Evolutionary conservation across 805 yeast species (phyloP).

Genomic region (Suhomyces kilbournensis): DNA sequence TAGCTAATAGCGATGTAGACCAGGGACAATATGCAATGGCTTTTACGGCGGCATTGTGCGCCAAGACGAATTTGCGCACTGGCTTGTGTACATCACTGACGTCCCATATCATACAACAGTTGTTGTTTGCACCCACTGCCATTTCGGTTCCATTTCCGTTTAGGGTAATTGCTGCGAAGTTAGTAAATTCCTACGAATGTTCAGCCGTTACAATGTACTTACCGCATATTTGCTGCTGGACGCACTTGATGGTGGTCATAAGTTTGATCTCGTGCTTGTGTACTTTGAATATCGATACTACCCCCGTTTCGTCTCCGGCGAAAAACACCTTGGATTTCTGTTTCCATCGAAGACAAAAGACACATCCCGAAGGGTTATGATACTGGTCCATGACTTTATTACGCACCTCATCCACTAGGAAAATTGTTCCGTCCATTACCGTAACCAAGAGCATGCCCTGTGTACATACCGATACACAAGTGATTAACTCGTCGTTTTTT

Average conservation of each 20-base stretch:
- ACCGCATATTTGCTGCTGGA: conserved; percentile 40
- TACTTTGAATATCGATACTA: conserved; percentile 43
- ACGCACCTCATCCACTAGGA: conserved; percentile 41
- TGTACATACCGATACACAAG: conserved; percentile 56
- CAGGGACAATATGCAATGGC: conserved; percentile 92
- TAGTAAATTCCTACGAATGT: not conserved
- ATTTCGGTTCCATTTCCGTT: conserved; percentile 51
- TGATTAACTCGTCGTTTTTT: conserved; percentile 43
- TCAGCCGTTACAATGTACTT: conserved; percentile 9
- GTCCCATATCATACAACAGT: conserved; percentile 77
- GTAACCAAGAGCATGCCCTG: conserved; percentile 52
- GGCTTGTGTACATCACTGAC: conserved; percentile 39
- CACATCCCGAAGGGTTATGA: conserved; percentile 32
- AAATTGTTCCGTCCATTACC: conserved; percentile 53
- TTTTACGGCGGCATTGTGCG: conserved; percentile 83
- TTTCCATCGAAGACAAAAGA: conserved; percentile 61
- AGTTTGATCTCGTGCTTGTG: conserved; percentile 10
- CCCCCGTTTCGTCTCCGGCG: conserved; percentile 67
- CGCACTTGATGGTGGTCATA: conserved; percentile 21
- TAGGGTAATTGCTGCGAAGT: conserved; percentile 52
- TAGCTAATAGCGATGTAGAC: conserved; percentile 74
- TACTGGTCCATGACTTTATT: conserved; percentile 13
- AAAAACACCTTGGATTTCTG: conserved; percentile 31
- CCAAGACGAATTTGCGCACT: conserved; percentile 44
- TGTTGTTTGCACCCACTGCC: conserved; percentile 85